Base-by-base conservation (phyloP, 2,329 filamentous ascomycete species). In the Tympanopsis confertula region DNA sequence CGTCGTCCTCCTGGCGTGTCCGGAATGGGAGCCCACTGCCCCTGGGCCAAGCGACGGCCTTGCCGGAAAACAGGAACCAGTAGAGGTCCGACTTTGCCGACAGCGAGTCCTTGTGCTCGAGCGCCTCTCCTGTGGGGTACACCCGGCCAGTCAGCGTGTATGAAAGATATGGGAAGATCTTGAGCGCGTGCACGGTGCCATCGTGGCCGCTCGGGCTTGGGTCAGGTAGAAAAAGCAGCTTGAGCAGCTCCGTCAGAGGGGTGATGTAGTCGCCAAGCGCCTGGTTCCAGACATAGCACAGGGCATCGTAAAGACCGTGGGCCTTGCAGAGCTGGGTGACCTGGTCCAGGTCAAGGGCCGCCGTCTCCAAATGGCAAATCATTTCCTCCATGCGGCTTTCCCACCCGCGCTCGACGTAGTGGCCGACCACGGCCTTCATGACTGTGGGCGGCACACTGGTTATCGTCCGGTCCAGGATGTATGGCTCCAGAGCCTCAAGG, bases 231-330 rank as follows among this genome's bases (percentile, higher is more conserved):
- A 72, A 61, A 20, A 83, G 55, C 14, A 96, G 65, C 13, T 73
- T 65, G 36, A 94, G 64, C 2, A 98, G 71, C 43, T 95, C 87
- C 47, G 86, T 81, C 39, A 96, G 66, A 1, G 91, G 89, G 2
- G 88, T 93, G 44, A 95, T 79, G 50, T 93, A 95, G 57, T 98
- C 93, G 44, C 69, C 66, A 19, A 98, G 65, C 3, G 86, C 87
- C 56, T 86, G 82, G 42, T 93, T 96, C 91, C 91, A 98, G 39
- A 98, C 84, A 54, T 96, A 94, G 32, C 93, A 87, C 40, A 95
- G 73, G 2, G 91, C 93, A 58, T 98, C 93, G 52, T 95, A 98
- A 4, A 98, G 71, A 45, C 82, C 77, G 55, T 96, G 80, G 53
- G 89, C 81, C 56, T 91, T 93, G 68, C 91, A 98, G 18, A 98